phyloP scores from a whole-genome alignment of 495 filamentous ascomycete species.

The Corynascus novoguineensis region DNA sequence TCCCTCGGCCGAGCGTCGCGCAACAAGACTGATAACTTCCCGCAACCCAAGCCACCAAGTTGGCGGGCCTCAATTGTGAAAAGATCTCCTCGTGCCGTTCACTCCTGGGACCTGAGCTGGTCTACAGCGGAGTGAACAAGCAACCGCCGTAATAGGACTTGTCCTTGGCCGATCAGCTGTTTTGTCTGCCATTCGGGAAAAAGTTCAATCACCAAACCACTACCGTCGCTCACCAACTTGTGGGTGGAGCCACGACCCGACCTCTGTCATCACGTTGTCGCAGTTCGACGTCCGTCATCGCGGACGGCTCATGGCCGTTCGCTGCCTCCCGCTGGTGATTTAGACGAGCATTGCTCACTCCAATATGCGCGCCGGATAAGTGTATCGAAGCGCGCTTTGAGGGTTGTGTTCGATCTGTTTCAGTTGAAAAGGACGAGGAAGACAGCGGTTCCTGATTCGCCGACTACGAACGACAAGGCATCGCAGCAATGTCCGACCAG shows the following conservation, averaged over 20 bases:
- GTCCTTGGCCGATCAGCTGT: conserved; percentile 7
- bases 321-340: conserved; percentile 38
- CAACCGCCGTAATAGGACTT: conserved; percentile 91
- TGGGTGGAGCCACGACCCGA: conserved; percentile 1
- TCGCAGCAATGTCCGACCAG: conserved; percentile 52
- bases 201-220: neutral
- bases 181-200: conserved; percentile 8
- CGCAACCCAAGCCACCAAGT: conserved; percentile 62
- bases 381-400: conserved; percentile 20
- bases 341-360: conserved; percentile 13
- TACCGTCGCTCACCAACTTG: neutral
- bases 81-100: conserved; percentile 81
- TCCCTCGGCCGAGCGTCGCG: conserved; percentile 6
- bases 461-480: conserved; percentile 3
- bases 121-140: conserved; percentile 92
- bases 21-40: conserved; percentile 3
- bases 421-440: conserved; percentile 8
- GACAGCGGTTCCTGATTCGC: neutral
- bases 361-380: conserved; percentile 34
- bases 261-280: conserved; percentile 3
- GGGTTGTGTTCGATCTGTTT: conserved; percentile 22
- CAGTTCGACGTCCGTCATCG: conserved; percentile 17
- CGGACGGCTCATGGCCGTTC: conserved; percentile 38
- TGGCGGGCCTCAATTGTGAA: conserved; percentile 81
- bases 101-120: conserved; percentile 86